Evolutionary conservation across 306 rosid species (phyloP).

Genomic region (Urtica urens): DNA sequence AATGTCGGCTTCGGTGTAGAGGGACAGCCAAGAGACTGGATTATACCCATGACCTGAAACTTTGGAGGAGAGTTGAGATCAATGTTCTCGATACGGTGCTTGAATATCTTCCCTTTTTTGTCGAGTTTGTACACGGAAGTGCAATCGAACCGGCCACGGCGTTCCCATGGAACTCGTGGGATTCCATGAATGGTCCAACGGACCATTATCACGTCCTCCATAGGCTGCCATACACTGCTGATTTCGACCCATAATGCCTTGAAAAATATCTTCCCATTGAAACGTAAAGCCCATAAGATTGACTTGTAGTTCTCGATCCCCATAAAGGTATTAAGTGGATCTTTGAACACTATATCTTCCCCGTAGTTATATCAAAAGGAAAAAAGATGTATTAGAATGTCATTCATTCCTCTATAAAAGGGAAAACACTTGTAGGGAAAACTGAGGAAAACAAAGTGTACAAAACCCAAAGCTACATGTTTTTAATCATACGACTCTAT

Average conservation of each 20-base stretch:
- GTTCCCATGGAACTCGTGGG: slow-evolving; percentile 87
- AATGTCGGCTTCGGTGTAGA: slow-evolving; percentile 76
- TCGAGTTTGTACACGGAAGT: slow-evolving; percentile 81
- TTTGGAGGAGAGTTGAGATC: slow-evolving; percentile 53
- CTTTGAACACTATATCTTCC: slow-evolving; percentile 82
- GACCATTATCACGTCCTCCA: slow-evolving; percentile 62
- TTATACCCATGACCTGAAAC: slow-evolving; percentile 46
- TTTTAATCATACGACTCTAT: too few species aligned
- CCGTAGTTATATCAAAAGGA: slow-evolving; percentile 24
- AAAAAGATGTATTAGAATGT: neutral
- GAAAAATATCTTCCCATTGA: slow-evolving; percentile 68
- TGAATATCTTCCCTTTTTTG: slow-evolving; percentile 72
- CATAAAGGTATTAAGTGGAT: slow-evolving; percentile 63
- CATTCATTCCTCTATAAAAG: neutral
- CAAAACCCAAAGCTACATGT: too few species aligned
- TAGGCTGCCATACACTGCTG: slow-evolving; percentile 66
- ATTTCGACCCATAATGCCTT: slow-evolving; percentile 72
- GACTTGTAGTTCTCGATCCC: slow-evolving; percentile 83
- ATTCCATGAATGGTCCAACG: slow-evolving; percentile 86
- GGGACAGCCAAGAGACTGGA: slow-evolving; percentile 60
- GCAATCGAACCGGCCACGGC: slow-evolving; percentile 76
- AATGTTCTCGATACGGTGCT: slow-evolving; percentile 67
- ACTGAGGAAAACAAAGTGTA: too few species aligned
- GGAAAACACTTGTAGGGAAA: neutral
- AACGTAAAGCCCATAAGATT: slow-evolving; percentile 66